phyloP scores from a whole-genome alignment of 768 basidiomycete species.

The Coprinopsis marcescibilis region DNA sequence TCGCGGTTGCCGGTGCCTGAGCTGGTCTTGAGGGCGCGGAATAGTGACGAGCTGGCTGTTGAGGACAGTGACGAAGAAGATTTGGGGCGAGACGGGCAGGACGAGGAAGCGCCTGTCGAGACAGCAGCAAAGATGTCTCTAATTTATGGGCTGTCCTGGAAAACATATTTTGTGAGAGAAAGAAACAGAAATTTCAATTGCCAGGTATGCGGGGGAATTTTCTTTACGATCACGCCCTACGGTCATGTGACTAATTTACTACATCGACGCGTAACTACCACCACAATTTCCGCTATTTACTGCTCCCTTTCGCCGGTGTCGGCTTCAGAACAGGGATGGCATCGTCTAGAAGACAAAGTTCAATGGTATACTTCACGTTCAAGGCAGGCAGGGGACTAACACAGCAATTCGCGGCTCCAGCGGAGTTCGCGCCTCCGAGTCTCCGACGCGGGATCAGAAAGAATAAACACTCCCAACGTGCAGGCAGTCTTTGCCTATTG shows the following conservation, averaged over 20 bases:
- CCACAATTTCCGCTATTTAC: too few relatives aligned
- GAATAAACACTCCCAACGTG: neutral
- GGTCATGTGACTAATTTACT: neutral
- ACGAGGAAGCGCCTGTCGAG: slow-evolving; percentile 62
- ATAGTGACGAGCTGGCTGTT: slow-evolving; percentile 64
- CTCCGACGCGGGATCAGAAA: neutral
- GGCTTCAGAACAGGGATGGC: too few relatives aligned
- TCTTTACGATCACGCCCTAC: neutral
- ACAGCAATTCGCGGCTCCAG: neutral
- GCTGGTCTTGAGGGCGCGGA: slow-evolving; percentile 56
- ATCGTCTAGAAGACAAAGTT: too few relatives aligned
- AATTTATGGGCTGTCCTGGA: slow-evolving; percentile 32
- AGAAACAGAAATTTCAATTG: neutral
- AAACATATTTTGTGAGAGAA: slow-evolving; percentile 27
- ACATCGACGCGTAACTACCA: neutral
- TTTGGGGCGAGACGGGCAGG: slow-evolving; percentile 67
- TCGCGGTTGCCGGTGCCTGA: slow-evolving; percentile 49
- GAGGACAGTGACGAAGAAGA: slow-evolving; percentile 61
- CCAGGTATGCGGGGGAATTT: neutral
- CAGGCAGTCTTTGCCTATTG: neutral
- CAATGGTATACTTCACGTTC: too few relatives aligned
- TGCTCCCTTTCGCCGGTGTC: too few relatives aligned
- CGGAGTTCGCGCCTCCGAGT: slow-evolving; percentile 1
- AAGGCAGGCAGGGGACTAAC: too few relatives aligned
- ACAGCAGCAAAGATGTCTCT: slow-evolving; percentile 49